Percentiles rank a stretch among this genome's conserved stretches.
phyloP scores from a whole-genome alignment of 2,329 filamentous ascomycete genomes.

The Diaporthe humulicola region DNA sequence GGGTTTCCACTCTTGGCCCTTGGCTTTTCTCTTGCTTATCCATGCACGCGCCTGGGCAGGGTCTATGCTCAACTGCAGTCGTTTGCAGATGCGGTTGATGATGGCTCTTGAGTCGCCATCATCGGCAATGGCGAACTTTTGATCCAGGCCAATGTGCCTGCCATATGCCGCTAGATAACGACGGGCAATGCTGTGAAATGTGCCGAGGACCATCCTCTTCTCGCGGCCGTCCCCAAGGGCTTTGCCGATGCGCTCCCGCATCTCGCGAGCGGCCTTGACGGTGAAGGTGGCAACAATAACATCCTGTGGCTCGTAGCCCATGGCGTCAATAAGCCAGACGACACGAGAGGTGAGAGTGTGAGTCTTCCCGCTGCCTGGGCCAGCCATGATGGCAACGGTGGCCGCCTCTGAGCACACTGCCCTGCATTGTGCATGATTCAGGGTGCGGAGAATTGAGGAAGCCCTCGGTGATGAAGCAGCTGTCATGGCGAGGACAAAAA shows the following conservation, averaged over 20 bases:
- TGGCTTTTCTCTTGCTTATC: conserved; percentile 79
- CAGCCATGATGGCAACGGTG: conserved; percentile 76
- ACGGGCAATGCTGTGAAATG: conserved; percentile 93
- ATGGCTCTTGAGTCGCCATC: conserved; percentile 84
- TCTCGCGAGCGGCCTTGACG: conserved; percentile 92
- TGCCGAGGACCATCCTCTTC: conserved; percentile 85
- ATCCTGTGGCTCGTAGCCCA: conserved; percentile 83
- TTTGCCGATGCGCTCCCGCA: conserved; percentile 87
- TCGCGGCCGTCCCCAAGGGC: conserved; percentile 84
- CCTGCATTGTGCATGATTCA: conserved; percentile 68
- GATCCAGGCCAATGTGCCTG: conserved; percentile 82
- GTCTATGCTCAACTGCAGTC: conserved; percentile 77
- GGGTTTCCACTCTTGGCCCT: conserved; percentile 57
- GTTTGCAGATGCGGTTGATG: conserved; percentile 85
- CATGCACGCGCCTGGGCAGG: conserved; percentile 77
- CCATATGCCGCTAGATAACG: conserved; percentile 89
- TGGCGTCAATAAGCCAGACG: conserved; percentile 84
- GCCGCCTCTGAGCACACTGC: conserved; percentile 66
- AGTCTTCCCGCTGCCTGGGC: conserved; percentile 86
- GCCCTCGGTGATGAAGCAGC: conserved; percentile 40
- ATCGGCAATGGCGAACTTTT: conserved; percentile 93
- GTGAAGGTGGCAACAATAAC: conserved; percentile 97
- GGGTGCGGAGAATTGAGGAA: conserved; percentile 57
- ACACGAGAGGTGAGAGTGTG: conserved; percentile 95
- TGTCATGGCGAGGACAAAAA: conserved; percentile 31